Evolutionary conservation across 139 green algal genomes (phyloP).

Genomic region (Chlamydomonas sp.): DNA sequence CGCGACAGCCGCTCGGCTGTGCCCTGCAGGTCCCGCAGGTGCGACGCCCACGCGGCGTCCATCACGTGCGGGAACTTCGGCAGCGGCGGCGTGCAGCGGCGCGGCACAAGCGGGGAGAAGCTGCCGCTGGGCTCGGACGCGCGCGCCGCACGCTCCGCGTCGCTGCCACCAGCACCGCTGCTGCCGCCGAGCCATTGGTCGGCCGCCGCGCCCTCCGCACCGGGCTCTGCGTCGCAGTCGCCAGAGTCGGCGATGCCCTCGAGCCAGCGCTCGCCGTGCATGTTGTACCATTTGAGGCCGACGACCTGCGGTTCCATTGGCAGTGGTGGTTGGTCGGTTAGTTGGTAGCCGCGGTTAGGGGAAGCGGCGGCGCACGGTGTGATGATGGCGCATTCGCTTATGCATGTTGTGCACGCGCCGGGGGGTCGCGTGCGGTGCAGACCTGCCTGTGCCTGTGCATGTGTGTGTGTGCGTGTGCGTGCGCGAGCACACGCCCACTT

Average conservation of each 20-base stretch:
- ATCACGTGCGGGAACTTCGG: not conserved
- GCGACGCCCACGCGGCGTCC: conserved; percentile 21
- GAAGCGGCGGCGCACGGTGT: too few relatives aligned
- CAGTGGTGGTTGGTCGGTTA: too few relatives aligned
- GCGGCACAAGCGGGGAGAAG: too few relatives aligned
- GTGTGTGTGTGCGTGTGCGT: too few relatives aligned
- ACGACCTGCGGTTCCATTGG: conserved; percentile 31
- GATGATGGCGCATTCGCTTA: too few relatives aligned
- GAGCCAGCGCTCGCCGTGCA: conserved; percentile 56
- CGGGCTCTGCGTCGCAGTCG: not conserved
- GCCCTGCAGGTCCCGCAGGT: conserved; percentile 33
- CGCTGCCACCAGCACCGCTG: not conserved
- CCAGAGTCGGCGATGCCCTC: conserved; percentile 37
- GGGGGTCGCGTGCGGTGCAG: too few relatives aligned
- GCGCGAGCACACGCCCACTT: not conserved
- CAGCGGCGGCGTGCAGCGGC: too few relatives aligned
- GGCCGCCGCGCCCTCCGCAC: not conserved
- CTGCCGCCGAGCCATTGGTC: not conserved
- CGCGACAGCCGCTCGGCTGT: conserved; percentile 37
- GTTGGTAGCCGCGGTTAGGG: too few relatives aligned
- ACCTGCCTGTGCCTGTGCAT: too few relatives aligned
- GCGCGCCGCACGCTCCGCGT: conserved; percentile 1
- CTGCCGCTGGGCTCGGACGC: conserved; percentile 16
- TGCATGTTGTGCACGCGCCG: too few relatives aligned
- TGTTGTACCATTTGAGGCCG: conserved; percentile 64